Percentiles rank a stretch among this genome's conserved stretches.
phyloP scores from a whole-genome alignment of 108 stramenopile genomes.

The Conticribra weissflogii region DNA sequence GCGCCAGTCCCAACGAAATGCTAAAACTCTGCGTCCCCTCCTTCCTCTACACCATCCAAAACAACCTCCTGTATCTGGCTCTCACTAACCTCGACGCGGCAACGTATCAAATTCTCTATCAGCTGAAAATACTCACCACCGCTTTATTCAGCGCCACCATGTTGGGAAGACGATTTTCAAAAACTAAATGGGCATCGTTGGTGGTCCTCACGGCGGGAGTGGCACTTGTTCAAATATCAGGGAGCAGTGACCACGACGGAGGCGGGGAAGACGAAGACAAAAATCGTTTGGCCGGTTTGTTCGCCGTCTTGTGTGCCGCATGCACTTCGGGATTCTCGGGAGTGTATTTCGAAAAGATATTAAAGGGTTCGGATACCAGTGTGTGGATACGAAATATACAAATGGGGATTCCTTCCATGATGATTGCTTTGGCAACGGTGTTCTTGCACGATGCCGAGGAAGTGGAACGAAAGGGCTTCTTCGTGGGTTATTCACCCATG shows the following conservation, averaged over 20 bases:
- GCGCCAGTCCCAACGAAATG: slow-evolving; percentile 79
- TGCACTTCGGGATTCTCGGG: slow-evolving; percentile 96
- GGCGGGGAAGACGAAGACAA: slow-evolving; percentile 28
- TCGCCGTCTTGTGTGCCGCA: slow-evolving; percentile 93
- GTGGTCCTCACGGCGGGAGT: slow-evolving; percentile 92
- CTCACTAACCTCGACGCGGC: slow-evolving; percentile 96
- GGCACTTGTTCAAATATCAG: slow-evolving; percentile 88
- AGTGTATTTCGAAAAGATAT: slow-evolving; percentile 97
- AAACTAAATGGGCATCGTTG: slow-evolving; percentile 84
- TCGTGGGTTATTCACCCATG: slow-evolving; percentile 83
- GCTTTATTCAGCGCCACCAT: slow-evolving; percentile 94
- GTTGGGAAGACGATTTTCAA: slow-evolving; percentile 73
- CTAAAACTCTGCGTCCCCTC: slow-evolving; percentile 95
- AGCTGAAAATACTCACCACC: slow-evolving; percentile 98
- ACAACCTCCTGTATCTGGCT: slow-evolving; percentile 97
- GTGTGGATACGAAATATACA: slow-evolving; percentile 97
- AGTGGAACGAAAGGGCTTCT: slow-evolving; percentile 81
- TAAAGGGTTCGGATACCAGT: slow-evolving; percentile 87
- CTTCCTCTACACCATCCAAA: slow-evolving; percentile 95
- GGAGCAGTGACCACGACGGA: slow-evolving; percentile 41
- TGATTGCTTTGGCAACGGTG: slow-evolving; percentile 78
- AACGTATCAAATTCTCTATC: slow-evolving; percentile 97
- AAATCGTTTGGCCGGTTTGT: slow-evolving; percentile 78
- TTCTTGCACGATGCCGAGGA: slow-evolving; percentile 66
- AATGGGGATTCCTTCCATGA: slow-evolving; percentile 95